phyloP scores from a whole-genome alignment of 1,139 yeast genomes.

The Hyphopichia pseudoburtonii region DNA sequence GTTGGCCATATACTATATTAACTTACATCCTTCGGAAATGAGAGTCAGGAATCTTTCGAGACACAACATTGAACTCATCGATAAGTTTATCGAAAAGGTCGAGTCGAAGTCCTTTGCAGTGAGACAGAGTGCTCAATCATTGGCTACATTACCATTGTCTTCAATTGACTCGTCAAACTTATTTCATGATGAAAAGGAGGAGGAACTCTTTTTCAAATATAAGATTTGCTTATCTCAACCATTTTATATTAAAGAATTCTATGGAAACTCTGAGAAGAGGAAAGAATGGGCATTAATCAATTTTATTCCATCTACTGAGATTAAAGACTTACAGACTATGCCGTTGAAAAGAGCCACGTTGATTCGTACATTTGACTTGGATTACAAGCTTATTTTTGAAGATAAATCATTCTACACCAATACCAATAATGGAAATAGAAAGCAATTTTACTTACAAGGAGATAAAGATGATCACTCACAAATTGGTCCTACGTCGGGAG shows the following conservation, averaged over 20 bases:
- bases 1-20: no score
- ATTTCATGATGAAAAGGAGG: not conserved
- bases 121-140: not conserved
- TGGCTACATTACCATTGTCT: not conserved
- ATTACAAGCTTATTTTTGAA: slow-evolving; percentile 3
- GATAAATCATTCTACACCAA: not conserved
- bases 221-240: slow-evolving; percentile 1
- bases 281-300: slow-evolving; percentile 2
- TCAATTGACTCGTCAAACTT: not conserved
- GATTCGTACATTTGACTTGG: slow-evolving; percentile 1
- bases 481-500: not conserved
- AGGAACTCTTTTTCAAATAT: not conserved
- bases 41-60: not conserved
- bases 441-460: not conserved
- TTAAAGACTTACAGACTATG: not conserved
- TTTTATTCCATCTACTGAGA: not conserved
- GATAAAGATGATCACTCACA: not conserved
- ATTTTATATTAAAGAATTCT: not conserved
- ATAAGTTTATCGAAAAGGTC: slow-evolving; percentile 1
- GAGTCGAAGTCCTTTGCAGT: slow-evolving; percentile 1
- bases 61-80: not conserved
- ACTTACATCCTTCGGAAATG: no score
- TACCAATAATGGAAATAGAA: not conserved
- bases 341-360: not conserved
- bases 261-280: not conserved